Base-by-base conservation (phyloP, 2,329 filamentous ascomycete species). In the Colletotrichum spaethianum region DNA sequence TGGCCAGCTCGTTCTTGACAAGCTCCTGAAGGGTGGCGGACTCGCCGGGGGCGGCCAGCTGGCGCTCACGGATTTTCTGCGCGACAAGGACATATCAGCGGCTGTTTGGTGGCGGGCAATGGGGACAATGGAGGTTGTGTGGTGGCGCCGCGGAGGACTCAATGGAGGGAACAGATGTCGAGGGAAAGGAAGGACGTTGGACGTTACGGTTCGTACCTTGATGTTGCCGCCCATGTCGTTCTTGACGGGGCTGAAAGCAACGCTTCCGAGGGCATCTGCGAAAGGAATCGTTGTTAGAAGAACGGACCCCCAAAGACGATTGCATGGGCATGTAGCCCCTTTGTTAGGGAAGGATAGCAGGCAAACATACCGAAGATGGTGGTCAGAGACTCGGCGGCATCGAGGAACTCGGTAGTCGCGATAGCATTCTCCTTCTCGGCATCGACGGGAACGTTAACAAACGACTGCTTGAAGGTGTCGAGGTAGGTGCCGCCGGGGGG, bases 191-290 rank as follows among this genome's bases (percentile, higher is more conserved):
- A 33, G 63, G 57, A 20, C 8, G 2, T 31, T 48, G 14, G 42
- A 65, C 5, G 26, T 33, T 28, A 18, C n/a, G 36, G 26, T 56
- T 76, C 81, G 75, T 82, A 96, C 94, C 90, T 95, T 95, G 85
- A 98, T 90, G 85, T 99, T 99, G 81, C 94, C 94, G 60, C 90
- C 83, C 86, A 99, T 93, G 83, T 99, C 96, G 76, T 85, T 93
- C 89, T 98, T 98, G 81, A 98, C 96, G 33, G 94, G 93, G 66
- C 88, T 91, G 85, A 99, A 98, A 75, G 95, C 95, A 42, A 93
- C 90, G 55, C 89, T 88, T 73, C 91, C 91, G 63, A 93, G 86
- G 68, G 88, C 83, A 81, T 93, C 91, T 92, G 68, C 5, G 44
- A 12, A 42, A 60, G n/a, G 33, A 12, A 23, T 20, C 4, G 11